Evolutionary conservation across 306 rosid genomes (phyloP).

Genomic region (Prinsepia uniflora): DNA sequence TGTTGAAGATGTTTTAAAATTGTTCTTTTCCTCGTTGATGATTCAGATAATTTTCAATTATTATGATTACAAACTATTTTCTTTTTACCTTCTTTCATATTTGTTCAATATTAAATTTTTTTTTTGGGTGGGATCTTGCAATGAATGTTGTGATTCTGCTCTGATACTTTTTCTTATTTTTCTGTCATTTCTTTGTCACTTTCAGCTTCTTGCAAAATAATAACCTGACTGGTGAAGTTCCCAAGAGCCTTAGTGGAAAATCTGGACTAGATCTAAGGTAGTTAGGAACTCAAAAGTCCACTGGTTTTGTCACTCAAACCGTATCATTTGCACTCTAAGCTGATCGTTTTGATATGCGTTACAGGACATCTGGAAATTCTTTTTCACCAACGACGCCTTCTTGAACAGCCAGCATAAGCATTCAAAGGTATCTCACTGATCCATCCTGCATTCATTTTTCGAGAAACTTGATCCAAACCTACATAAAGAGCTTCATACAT

Average conservation of each 20-base stretch:
- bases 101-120: not conserved
- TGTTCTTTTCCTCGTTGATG: not conserved
- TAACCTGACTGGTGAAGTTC: constrained; percentile 78
- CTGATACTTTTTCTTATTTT: not conserved
- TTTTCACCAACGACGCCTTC: constrained; percentile 51
- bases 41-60: not conserved
- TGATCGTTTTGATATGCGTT: constrained; percentile 33
- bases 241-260: constrained; percentile 55
- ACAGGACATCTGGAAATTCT: constrained; percentile 69
- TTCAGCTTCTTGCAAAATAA: constrained; percentile 83
- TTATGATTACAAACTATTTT: not conserved
- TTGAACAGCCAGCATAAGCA: constrained; percentile 30
- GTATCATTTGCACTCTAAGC: constrained; percentile 14
- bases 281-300: not conserved
- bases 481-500: constrained; percentile 10
- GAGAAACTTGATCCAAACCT: constrained; percentile 18
- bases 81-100: not conserved
- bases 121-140: not conserved
- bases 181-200: constrained; percentile 17
- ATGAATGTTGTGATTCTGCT: not conserved
- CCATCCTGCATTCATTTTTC: not conserved
- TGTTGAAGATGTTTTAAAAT: not conserved
- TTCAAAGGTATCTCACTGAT: not conserved
- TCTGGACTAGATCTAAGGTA: constrained; percentile 60
- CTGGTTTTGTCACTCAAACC: constrained; percentile 9